phyloP scores from a whole-genome alignment of 108 stramenopile species.

The Nannochloropsis gaditana region DNA sequence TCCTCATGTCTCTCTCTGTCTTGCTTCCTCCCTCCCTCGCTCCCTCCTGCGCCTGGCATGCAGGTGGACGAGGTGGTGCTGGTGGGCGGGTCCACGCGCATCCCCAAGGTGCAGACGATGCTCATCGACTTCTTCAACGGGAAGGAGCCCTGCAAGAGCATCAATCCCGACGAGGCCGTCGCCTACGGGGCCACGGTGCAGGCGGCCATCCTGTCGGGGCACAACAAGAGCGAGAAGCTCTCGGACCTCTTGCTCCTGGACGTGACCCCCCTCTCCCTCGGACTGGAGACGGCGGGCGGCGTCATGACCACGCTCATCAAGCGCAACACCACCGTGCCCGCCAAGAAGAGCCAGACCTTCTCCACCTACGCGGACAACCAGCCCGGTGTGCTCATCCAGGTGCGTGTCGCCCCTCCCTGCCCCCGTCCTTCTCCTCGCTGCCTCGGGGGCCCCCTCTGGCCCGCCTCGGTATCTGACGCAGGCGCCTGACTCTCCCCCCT shows the following conservation, averaged over 20 bases:
- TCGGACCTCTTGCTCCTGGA: constrained; percentile 88
- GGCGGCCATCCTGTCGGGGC: constrained; percentile 62
- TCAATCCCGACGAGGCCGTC: constrained; percentile 75
- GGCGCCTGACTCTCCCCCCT: background rate
- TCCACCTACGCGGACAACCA: constrained; percentile 99
- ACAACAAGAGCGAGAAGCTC: constrained; percentile 93
- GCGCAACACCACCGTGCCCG: constrained; percentile 88
- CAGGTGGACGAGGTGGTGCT: constrained; percentile 85
- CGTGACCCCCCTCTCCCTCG: constrained; percentile 87
- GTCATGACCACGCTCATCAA: constrained; percentile 94
- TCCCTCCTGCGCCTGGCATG: background rate
- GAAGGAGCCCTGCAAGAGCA: constrained; percentile 91
- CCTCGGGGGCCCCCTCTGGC: background rate
- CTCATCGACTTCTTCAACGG: constrained; percentile 97
- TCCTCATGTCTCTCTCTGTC: too few relatives aligned
- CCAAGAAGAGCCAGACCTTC: constrained; percentile 97
- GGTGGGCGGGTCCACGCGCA: constrained; percentile 95
- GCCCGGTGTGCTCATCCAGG: constrained; percentile 87
- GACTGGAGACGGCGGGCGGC: constrained; percentile 97
- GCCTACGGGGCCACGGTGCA: constrained; percentile 68
- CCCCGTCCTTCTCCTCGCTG: background rate
- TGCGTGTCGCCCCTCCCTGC: background rate
- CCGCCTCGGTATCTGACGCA: background rate
- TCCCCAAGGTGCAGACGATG: constrained; percentile 89
- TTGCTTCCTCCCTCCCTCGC: background rate